Conservation (phyloP, 129 eudicot genomes). For the Artemisia argyi region DNA sequence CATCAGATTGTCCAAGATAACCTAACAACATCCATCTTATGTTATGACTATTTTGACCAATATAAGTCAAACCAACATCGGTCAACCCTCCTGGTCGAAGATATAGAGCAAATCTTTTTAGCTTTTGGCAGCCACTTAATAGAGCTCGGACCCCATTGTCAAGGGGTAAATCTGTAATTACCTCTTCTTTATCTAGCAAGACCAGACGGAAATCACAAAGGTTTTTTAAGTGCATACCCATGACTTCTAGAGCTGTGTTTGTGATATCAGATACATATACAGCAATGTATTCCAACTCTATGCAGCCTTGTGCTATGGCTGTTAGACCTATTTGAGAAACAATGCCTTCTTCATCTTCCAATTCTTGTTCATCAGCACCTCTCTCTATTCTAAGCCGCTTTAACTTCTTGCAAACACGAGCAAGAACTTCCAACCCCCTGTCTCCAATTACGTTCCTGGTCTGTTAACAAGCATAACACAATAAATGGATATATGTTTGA, state of each 20-base stretch:
- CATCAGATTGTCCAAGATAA: conserved; percentile 73
- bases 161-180: conserved; percentile 72
- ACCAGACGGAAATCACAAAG: conserved; percentile 73
- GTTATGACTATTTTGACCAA: conserved; percentile 62
- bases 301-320: conserved; percentile 67
- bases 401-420: conserved; percentile 53
- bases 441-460: conserved; percentile 77
- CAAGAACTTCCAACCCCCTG: conserved; percentile 70
- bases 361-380: conserved; percentile 81
- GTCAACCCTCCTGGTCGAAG: conserved; percentile 74
- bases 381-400: conserved; percentile 78
- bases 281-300: conserved; percentile 66
- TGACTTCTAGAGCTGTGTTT: conserved; percentile 57
- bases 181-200: conserved; percentile 63
- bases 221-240: conserved; percentile 62
- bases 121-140: conserved; percentile 59
- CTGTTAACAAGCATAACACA: conserved; percentile 39
- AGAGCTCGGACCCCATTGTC: conserved; percentile 78
- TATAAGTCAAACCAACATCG: conserved; percentile 60
- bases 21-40: conserved; percentile 83
- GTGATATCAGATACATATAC: conserved; percentile 80
- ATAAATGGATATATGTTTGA: background rate
- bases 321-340: conserved; percentile 77
- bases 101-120: conserved; percentile 71
- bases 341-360: conserved; percentile 74